A percentile compares a stretch with the other conserved stretches of the same genome.
These are phyloP conservation scores for Fraxinus velutina DNA, from an alignment of 305 asterid species.

Conservation along the genomic window DNA sequence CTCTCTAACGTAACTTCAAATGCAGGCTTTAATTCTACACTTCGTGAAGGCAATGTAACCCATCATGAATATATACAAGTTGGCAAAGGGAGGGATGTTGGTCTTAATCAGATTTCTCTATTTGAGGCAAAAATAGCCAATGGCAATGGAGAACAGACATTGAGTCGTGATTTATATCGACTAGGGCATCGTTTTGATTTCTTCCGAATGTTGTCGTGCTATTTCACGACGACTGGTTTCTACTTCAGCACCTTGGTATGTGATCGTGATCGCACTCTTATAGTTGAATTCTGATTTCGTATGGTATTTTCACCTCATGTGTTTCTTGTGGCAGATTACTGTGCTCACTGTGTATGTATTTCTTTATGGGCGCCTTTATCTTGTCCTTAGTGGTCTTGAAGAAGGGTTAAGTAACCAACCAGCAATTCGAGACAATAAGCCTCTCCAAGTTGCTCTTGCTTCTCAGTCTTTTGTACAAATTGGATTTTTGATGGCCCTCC, in stretches of 20 bases:
- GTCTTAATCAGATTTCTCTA: constrained; percentile 89
- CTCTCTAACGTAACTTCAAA: background rate
- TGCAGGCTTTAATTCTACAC: constrained; percentile 92
- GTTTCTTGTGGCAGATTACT: constrained; percentile 61
- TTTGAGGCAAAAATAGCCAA: constrained; percentile 95
- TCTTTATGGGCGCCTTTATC: constrained; percentile 93
- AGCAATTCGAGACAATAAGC: constrained; percentile 52
- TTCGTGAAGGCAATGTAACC: constrained; percentile 93
- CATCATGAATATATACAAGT: constrained; percentile 98
- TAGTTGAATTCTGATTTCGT: constrained; percentile 2
- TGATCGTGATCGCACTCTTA: constrained; percentile 3
- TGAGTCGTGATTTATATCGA: constrained; percentile 87
- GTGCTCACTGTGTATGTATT: constrained; percentile 86
- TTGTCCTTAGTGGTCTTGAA: constrained; percentile 89
- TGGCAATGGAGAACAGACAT: constrained; percentile 94
- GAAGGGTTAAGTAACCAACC: constrained; percentile 61
- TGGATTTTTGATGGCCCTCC: constrained; percentile 87
- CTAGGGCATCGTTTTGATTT: constrained; percentile 97
- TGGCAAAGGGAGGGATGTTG: constrained; percentile 96
- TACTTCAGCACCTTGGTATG: constrained; percentile 88
- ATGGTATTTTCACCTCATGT: constrained; percentile 15
- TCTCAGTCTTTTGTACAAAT: constrained; percentile 91
- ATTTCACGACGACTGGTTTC: constrained; percentile 89
- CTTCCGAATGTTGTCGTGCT: constrained; percentile 86
- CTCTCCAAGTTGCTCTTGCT: constrained; percentile 87